A percentile compares a stretch with the other conserved stretches of the same genome.
phyloP scores from a whole-genome alignment of 179 eudicot species.

The Sideroxylon spinosum region DNA sequence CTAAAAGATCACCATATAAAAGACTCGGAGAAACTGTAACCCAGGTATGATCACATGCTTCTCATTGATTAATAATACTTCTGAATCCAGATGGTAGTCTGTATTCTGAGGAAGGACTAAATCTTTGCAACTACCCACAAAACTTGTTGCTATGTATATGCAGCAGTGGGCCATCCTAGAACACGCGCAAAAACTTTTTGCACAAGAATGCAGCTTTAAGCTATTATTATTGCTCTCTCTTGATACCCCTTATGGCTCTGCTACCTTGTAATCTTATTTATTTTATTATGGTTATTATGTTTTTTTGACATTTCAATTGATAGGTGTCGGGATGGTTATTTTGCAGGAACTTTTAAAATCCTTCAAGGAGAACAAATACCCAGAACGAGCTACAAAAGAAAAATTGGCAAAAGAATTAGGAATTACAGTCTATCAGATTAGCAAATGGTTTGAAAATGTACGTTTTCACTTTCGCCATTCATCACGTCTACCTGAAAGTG shows the following conservation, averaged over 20 bases:
- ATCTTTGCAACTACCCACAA: not conserved
- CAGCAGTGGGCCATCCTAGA: no score
- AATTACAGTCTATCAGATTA: slow-evolving; percentile 49
- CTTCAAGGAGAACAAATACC: slow-evolving; percentile 79
- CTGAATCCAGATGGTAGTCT: slow-evolving; percentile 5
- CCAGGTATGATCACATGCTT: slow-evolving; percentile 46
- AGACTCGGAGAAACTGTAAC: slow-evolving; percentile 58
- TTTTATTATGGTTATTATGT: no score
- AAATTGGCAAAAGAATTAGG: slow-evolving; percentile 69
- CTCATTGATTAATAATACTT: not conserved
- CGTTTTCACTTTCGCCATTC: slow-evolving; percentile 68
- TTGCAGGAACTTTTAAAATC: slow-evolving; percentile 63
- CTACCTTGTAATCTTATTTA: not conserved
- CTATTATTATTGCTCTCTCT: not conserved
- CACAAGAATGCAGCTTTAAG: no score
- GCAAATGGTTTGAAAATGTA: slow-evolving; percentile 84
- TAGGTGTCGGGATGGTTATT: not conserved
- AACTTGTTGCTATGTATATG: no score
- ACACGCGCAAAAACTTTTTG: no score
- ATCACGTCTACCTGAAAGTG: slow-evolving; percentile 26
- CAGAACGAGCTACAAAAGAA: slow-evolving; percentile 52
- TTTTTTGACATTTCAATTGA: no score
- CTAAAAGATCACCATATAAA: slow-evolving; percentile 30
- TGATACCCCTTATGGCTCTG: not conserved
- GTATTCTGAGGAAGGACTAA: no score